Base-by-base conservation (phyloP, 2,329 filamentous ascomycete genomes). In the Boeremia lycopersici region DNA sequence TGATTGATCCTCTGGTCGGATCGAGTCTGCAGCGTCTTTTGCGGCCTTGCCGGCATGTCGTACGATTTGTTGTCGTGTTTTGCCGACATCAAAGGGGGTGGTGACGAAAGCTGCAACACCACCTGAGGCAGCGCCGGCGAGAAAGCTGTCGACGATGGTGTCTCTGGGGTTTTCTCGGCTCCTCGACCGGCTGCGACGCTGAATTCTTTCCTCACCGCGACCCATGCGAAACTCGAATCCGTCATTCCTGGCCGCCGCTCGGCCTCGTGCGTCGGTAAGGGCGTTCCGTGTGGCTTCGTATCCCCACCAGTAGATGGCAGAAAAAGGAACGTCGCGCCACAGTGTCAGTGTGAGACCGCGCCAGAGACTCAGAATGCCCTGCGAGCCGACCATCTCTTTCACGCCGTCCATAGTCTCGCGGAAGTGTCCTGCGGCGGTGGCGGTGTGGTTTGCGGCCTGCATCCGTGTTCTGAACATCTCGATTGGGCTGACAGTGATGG, bases 301-400 rank as follows among this genome's bases (percentile, higher is more conserved):
- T 11, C 95, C 93, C 87, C 90, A 96, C 95, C 95, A 99, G 79
- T 99, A 99, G 39, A 99, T 84, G 3, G 90, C 95, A 0, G 93
- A 98, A 70, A 99, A 99, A 0, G 95, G 95, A 0, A 98, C 95
- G 71, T 99, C 95, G 60, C 95, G 85, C 95, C 95, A 99, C 53
- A 99, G 83, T 0, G 93, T 98, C 65, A 99, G 79, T 0, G 89
- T 92, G 50, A 99, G 78, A 0, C 95, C 95, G 52, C 93, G 84
- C 95, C 95, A 99, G 0, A 99, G 79, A 2, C 92, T 91, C 1
- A 83, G 82, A 63, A 95, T 91, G 2, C 95, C 95, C 58, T 90
- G 84, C 0, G 79, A 77, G 9, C 82, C 81, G 1, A 96, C 90
- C 91, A 97, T 95, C 29, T 89, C 86, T 62, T 85, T 81, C 28